Percentiles rank a stretch among this genome's conserved stretches.
phyloP scores from a whole-genome alignment of 164 flowering plant genomes.

The Kalanchoe fedtschenkoi region DNA sequence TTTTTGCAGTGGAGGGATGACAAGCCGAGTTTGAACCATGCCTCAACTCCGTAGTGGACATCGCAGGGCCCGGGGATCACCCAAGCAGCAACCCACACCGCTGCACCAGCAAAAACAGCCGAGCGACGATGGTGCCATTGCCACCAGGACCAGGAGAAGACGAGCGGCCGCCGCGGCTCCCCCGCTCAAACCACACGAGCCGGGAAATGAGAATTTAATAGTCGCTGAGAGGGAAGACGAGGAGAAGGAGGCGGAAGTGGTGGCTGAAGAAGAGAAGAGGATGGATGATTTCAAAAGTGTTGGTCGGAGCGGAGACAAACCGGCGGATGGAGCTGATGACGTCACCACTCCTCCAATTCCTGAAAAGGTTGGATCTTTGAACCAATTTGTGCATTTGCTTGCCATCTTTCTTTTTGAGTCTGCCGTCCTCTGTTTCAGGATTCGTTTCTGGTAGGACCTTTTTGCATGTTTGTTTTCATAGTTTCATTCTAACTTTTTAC shows the following conservation, averaged over 20 bases:
- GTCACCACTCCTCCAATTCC: conserved; percentile 31
- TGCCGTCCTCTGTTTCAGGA: too few relatives aligned
- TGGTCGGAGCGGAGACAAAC: conserved; percentile 21
- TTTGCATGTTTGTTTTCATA: too few relatives aligned
- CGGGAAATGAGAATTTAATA: conserved; percentile 11
- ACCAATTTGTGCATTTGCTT: not conserved
- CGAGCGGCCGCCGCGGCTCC: conserved; percentile 36
- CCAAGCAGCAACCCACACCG: conserved; percentile 11
- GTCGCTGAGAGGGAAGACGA: conserved; percentile 5
- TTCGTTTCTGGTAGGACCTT: too few relatives aligned
- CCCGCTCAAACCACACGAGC: conserved; percentile 12
- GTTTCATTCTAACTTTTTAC: too few relatives aligned
- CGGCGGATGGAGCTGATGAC: conserved; percentile 25
- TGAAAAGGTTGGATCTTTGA: conserved; percentile 20
- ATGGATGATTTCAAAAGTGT: conserved; percentile 32
- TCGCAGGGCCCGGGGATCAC: conserved; percentile 31
- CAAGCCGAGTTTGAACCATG: conserved; percentile 44
- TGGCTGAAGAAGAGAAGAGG: conserved; percentile 21
- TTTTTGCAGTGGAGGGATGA: conserved; percentile 12
- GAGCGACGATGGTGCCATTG: conserved; percentile 30
- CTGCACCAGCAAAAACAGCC: conserved; percentile 4
- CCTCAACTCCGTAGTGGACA: conserved; percentile 40
- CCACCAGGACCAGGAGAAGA: conserved; percentile 36
- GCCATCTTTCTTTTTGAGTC: too few relatives aligned
- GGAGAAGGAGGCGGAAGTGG: conserved; percentile 21